phyloP scores from a whole-genome alignment of 306 rosid genomes.

The Cicer pinnatifidum region DNA sequence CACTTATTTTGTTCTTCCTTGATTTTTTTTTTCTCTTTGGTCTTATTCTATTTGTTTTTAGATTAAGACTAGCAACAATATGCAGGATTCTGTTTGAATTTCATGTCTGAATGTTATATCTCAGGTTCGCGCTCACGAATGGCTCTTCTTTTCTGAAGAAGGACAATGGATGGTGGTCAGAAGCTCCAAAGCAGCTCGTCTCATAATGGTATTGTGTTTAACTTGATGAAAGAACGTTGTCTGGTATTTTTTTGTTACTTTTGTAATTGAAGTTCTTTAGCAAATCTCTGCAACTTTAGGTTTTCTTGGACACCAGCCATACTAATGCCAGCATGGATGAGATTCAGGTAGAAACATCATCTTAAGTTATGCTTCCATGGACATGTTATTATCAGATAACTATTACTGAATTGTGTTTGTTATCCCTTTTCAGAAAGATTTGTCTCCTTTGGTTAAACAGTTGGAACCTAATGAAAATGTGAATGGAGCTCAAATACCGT shows the following conservation, averaged over 20 bases:
- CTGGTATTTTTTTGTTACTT: constrained; percentile 23
- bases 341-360: constrained; percentile 70
- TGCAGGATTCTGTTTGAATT: constrained; percentile 41
- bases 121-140: constrained; percentile 82
- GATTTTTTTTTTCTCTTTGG: not conserved
- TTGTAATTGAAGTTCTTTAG: constrained; percentile 45
- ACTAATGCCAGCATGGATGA: constrained; percentile 74
- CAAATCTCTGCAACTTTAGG: constrained; percentile 55
- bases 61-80: constrained; percentile 1
- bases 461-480: constrained; percentile 73
- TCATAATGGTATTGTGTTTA: constrained; percentile 68
- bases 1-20: constrained; percentile 15
- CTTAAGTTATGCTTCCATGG: constrained; percentile 33
- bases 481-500: constrained; percentile 86
- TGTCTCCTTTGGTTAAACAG: constrained; percentile 80
- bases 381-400: constrained; percentile 22
- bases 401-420: constrained; percentile 48
- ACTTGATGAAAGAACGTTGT: constrained; percentile 20
- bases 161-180: constrained; percentile 97
- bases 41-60: not conserved
- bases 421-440: constrained; percentile 72
- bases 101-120: constrained; percentile 47
- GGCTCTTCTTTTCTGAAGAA: constrained; percentile 95
- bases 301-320: constrained; percentile 75
- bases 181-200: constrained; percentile 91